phyloP scores from a whole-genome alignment of 2,329 filamentous ascomycete genomes.

The Epichloe sp. region DNA sequence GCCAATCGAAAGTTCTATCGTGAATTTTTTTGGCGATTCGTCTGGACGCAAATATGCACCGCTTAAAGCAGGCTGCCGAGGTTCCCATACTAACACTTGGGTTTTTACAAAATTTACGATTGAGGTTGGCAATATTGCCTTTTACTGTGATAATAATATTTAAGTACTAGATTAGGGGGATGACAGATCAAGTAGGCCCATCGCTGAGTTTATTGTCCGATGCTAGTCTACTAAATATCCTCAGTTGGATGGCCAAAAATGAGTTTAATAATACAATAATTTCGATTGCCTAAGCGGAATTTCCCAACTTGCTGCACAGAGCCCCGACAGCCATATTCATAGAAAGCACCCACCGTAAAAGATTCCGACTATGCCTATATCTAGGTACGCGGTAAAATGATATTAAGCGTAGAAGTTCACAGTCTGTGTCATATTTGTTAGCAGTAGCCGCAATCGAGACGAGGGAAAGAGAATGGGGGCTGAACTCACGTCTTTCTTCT shows the following conservation, averaged over 20 bases:
- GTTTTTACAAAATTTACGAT: too few species aligned
- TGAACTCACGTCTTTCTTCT: constrained; percentile 73
- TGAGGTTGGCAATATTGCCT: too few species aligned
- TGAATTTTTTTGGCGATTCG: too few species aligned
- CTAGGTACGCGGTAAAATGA: neutral
- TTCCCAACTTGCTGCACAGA: neutral
- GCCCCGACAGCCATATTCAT: neutral
- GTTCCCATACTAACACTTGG: too few species aligned
- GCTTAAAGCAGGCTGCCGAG: too few species aligned
- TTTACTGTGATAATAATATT: too few species aligned
- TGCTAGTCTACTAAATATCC: neutral
- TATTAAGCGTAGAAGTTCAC: constrained; percentile 42
- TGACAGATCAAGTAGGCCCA: neutral
- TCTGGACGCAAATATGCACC: too few species aligned
- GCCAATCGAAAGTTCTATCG: neutral
- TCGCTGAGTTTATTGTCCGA: neutral
- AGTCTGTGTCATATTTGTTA: constrained; percentile 24
- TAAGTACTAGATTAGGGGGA: too few species aligned
- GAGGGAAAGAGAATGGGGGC: too few species aligned
- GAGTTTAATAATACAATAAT: neutral
- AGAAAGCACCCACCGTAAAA: neutral
- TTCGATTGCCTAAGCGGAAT: neutral
- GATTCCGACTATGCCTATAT: neutral
- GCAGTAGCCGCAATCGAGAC: neutral
- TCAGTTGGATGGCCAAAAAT: neutral